These are phyloP conservation scores for Adansonia madagascariensis DNA, from an alignment of 441 rosid species.

Conservation along the genomic window DNA sequence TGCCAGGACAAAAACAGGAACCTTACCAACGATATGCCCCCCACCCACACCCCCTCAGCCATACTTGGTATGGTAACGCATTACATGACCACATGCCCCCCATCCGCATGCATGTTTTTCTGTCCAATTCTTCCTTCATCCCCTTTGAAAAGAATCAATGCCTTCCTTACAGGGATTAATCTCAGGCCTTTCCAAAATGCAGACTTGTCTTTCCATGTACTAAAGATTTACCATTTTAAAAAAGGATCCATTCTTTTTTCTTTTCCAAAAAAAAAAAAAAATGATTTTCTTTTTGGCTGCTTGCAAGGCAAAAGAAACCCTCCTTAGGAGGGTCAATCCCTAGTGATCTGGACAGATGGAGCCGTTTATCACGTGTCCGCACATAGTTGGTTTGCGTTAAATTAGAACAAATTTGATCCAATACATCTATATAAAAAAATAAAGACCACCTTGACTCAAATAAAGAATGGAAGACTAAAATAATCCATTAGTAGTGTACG, in stretches of 20 bases:
- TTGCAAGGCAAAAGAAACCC: too few relatives aligned
- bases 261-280: too few relatives aligned
- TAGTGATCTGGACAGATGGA: not conserved
- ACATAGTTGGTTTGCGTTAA: not conserved
- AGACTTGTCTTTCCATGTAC: too few relatives aligned
- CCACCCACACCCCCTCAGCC: conserved; percentile 19
- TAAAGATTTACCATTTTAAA: too few relatives aligned
- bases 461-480: not conserved
- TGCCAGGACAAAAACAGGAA: conserved; percentile 11
- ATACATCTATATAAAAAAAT: not conserved
- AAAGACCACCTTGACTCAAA: too few relatives aligned
- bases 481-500: not conserved
- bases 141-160: too few relatives aligned
- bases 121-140: too few relatives aligned
- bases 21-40: not conserved
- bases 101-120: too few relatives aligned
- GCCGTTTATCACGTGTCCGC: not conserved
- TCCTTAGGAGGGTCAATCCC: not conserved
- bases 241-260: too few relatives aligned
- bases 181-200: too few relatives aligned
- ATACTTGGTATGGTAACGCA: conserved; percentile 25
- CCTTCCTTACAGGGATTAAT: too few relatives aligned
- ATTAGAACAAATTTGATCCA: not conserved
- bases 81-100: not conserved
- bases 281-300: too few relatives aligned